Base-by-base conservation (phyloP, 306 rosid genomes). In the Hippophae tibetana region DNA sequence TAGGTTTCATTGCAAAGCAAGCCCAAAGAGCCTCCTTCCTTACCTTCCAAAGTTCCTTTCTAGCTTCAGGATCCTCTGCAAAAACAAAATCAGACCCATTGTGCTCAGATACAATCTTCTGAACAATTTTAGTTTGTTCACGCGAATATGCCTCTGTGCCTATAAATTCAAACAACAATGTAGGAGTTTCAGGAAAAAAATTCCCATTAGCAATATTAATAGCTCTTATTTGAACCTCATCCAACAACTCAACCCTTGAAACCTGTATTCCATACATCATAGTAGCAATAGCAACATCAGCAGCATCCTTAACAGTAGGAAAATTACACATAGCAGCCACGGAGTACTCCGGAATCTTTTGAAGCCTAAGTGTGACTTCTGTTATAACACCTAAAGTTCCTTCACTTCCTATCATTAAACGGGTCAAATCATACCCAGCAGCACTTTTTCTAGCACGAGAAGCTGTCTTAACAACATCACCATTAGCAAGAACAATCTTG, bases 321-420 rank as follows among this genome's bases (percentile, higher is more conserved):
- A 92, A 88, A 78, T 85, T 87, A 82, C 98, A 92, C 96, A 85
- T 83, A 61, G 98, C 96, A 79, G 85, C 98, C 93, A 92, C 95
- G 50, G 98, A 92, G 66, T 73, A 58, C 63, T 83, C 76, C 10
- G 96, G 98, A 75, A 92, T 75, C 75, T 83, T 87, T 75, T 92
- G 98, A 74, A 92, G 96, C 62, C 85, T 76, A 54, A 92, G 76
- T 54, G 98, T 87, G 67, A 78, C 83, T 84, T 92, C 98, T 67
- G 96, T 87, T 69, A 92, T 83, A 52, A 85, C 78, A 49, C 96
- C 98, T 54, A 87, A 89, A 48, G 98, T 87, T 71, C 98, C 98
- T 83, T 92, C 98, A 73, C 98, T 92, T 82, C 98, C 98, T 78
- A 92, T 92, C 77, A 92, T 47, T 76, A 92, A 72, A 59, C 95